Evolutionary conservation across 352 stramenopile species (phyloP), one percentile per base, ranked within the genome.

Genomic region (Pythium monospermum): DNA sequence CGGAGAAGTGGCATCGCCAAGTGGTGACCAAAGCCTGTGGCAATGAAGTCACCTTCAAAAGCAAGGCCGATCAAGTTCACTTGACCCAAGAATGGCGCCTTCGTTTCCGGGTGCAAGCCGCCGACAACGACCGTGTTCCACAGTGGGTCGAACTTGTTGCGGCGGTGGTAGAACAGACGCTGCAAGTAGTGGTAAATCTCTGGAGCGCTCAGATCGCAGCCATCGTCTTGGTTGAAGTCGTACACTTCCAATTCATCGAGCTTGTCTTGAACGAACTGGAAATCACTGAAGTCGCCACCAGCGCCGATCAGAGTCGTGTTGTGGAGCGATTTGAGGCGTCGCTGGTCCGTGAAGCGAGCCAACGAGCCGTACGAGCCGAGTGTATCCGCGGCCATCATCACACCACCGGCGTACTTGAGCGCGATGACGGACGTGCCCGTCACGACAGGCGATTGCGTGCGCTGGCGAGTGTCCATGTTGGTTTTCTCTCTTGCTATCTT

Each of bases 61-160:
- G 96, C 95, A 12, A 97, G 97, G 22, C 96, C 96, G 49, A 98
- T 97, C 79, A 98, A 97, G 66, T 96, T 97, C 6, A 98, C 87
- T 38, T 95, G 88, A n/a, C 96, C 96, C 36, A 99, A 83, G 72
- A 99, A 94, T 11, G 81, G 98, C 44, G 87, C 60, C 52, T 89
- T 75, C 26, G 88, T 94, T 64, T 96, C 83, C 23, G 89, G 83
- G 49, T 94, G 82, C 39, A 92, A 72, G 3, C 97, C 96, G n/a
- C 91, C 97, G 44, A 99, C 86, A 0, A 99, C 82, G 5, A 99
- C 58, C 49, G 96, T 97, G 79, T 99, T 99, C 96, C 96, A 99
- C 23, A 98, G 83, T 36, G 97, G 97, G 72, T 99, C 97, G 64
- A 99, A 98, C 64, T 99, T 98, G 73, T 98, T 99, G 63, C 97